Conservation (phyloP, 192 early-diverging fungal genomes). For the Coemansia sp. region DNA sequence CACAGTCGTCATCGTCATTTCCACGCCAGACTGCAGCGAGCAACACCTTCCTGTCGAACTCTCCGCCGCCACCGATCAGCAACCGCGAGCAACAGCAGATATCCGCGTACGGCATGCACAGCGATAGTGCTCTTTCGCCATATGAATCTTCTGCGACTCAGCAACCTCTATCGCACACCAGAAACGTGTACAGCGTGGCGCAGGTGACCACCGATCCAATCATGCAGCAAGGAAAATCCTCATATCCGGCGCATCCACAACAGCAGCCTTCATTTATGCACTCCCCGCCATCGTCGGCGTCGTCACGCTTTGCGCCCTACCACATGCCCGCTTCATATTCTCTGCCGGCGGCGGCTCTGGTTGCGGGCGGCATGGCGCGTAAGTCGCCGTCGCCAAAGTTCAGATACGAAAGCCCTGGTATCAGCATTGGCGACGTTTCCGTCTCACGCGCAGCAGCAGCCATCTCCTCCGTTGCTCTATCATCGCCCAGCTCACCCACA, state of each 20-base stretch:
- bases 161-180: conserved; percentile 18
- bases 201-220: conserved; percentile 29
- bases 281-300: conserved; percentile 26
- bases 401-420: conserved; percentile 14
- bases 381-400: conserved; percentile 7
- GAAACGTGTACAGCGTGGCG: conserved; percentile 44
- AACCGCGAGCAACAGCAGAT: conserved; percentile 7
- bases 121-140: conserved; percentile 11
- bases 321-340: conserved; percentile 34
- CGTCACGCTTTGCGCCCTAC: conserved; percentile 52
- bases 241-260: conserved; percentile 3
- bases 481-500: conserved; percentile 8
- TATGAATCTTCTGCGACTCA: conserved; percentile 9
- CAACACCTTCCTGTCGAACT: neutral
- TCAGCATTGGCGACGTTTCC: conserved; percentile 20
- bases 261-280: conserved; percentile 51
- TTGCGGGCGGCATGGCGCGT: neutral
- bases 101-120: conserved; percentile 12
- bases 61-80: conserved; percentile 5
- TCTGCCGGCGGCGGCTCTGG: conserved; percentile 3
- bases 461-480: conserved; percentile 8
- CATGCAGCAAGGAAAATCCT: conserved; percentile 14
- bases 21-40: conserved; percentile 3
- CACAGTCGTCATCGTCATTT: conserved; percentile 8
- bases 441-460: conserved; percentile 10